Evolutionary conservation across 2,329 filamentous ascomycete species (phyloP), one percentile per base, ranked within the genome.

Genomic region (Aspergillus tubingensis): DNA sequence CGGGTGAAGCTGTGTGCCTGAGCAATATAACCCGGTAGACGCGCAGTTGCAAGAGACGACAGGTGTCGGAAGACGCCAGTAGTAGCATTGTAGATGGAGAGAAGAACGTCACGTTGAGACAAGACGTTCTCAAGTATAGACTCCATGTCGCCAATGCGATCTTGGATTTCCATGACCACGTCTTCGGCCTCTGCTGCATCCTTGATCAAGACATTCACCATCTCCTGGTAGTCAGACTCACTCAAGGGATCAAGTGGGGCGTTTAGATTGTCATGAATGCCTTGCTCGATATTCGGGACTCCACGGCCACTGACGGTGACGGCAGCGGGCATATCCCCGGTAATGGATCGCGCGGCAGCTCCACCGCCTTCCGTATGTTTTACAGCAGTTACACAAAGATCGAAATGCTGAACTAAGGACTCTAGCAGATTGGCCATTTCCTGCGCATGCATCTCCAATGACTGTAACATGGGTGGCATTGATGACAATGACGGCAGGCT

Each of bases 311-410:
- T 71, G 50, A 71, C 70, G 76, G 83, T 63, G 71, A 85, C 68
- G 73, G 82, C 70, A 74, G 85, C 75, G 41, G 80, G 80, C 30
- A 84, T 84, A 66, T 91, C 88, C 47, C 88, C 88, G 0, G 87
- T 77, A 44, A 81, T 89, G 64, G 86, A 89, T 54, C 85, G 84
- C 10, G 88, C 85, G 5, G 88, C 89, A 49, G 87, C 89, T 11
- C 87, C 87, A 5, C 88, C 90, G 30, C 90, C 90, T 78, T 96
- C 92, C 3, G 93, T 97, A 54, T 94, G 92, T 61, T 92, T 91
- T 47, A 97, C 89, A 0, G 94, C 94, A 1, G 89, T 94, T 13
- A 96, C 91, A 74, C 94, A 97, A 65, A 96, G 86, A 74, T 98
- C 94, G 73, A 96, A 97, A 77, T 98, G 94, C 25, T 85, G 86